phyloP scores from a whole-genome alignment of 78 protist species.

The Dictyostelium intermedium region DNA sequence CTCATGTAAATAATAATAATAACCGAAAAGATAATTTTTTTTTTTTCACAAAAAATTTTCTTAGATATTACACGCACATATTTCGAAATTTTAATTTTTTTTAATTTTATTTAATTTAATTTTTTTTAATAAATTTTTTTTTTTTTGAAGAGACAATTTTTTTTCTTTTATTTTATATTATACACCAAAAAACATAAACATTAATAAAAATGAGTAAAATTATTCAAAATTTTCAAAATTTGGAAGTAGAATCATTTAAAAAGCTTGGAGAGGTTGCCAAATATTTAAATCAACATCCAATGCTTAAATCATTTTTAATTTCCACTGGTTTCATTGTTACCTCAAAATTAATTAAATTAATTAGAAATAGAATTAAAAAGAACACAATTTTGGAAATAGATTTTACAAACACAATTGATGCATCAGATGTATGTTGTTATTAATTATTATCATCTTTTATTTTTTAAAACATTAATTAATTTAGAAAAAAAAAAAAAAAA shows the following conservation, averaged over 20 bases:
- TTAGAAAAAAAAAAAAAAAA: background rate
- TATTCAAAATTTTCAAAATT: background rate
- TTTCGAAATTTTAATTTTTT: background rate
- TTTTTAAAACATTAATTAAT: background rate
- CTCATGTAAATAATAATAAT: too few species aligned
- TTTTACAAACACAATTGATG: background rate
- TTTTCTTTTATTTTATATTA: background rate
- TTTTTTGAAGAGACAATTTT: background rate
- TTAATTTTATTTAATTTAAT: background rate
- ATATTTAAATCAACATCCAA: background rate
- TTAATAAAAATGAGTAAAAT: background rate
- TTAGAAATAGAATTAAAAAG: background rate
- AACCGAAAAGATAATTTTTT: too few species aligned
- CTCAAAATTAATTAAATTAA: background rate
- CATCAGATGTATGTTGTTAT: background rate
- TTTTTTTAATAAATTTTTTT: background rate
- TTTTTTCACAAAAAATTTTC: too few species aligned
- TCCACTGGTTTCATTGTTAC: background rate
- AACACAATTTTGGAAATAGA: conserved; percentile 17
- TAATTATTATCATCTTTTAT: background rate
- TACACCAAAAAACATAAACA: background rate
- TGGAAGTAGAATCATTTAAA: background rate
- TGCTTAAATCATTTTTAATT: background rate
- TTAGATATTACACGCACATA: background rate
- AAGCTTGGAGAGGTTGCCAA: background rate